These are phyloP conservation scores for Camellia granthamiana DNA, from an alignment of 148 eudicot species.

Conservation along the genomic window DNA sequence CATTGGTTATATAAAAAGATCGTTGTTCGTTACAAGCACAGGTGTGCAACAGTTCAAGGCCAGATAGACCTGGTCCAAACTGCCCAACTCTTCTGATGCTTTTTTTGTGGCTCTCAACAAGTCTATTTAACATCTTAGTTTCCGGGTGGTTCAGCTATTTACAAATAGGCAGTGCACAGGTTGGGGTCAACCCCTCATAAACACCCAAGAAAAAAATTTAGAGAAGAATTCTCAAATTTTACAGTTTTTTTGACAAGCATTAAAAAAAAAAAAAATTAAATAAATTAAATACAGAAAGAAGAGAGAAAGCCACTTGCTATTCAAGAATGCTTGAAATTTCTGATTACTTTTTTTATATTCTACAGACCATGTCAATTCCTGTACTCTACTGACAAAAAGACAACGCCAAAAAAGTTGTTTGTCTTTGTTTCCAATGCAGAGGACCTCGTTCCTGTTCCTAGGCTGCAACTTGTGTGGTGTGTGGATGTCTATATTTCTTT, in stretches of 20 bases:
- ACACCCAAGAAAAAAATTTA: neutral
- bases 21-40: neutral
- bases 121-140: neutral
- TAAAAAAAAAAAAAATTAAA: no score
- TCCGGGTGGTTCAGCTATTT: neutral
- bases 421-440: neutral
- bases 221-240: no score
- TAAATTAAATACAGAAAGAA: no score
- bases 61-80: neutral
- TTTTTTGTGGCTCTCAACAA: no score
- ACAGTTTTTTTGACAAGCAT: no score
- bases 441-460: neutral
- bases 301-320: neutral
- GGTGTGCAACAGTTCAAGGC: neutral
- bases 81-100: no score
- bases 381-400: no score
- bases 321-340: neutral
- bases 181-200: neutral
- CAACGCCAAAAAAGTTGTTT: neutral
- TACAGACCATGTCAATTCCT: neutral
- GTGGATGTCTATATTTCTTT: no score
- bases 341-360: neutral
- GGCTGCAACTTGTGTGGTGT: neutral
- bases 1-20: neutral
- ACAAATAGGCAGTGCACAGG: neutral